These are phyloP conservation scores for Trypanosoma boissoni DNA, from an alignment of 208 protist species.

Conservation along the genomic window DNA sequence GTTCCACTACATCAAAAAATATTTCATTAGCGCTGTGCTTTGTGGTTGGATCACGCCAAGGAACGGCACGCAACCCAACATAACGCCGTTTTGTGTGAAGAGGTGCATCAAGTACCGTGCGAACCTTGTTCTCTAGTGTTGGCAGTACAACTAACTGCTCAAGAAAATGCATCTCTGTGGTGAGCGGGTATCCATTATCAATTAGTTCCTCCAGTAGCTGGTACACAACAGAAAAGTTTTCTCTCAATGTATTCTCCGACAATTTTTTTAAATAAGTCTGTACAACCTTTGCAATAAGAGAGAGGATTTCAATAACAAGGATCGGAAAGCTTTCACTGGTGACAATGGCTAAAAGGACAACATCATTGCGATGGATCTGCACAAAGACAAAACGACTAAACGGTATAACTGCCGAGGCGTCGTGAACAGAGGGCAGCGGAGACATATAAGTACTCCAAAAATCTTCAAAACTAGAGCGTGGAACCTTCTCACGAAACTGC, in stretches of 20 bases:
- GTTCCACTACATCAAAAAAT: conserved; percentile 92
- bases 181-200: conserved; percentile 91
- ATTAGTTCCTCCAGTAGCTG: conserved; percentile 91
- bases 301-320: conserved; percentile 74
- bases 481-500: conserved; percentile 71
- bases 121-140: conserved; percentile 80
- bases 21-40: conserved; percentile 85
- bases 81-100: conserved; percentile 15
- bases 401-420: conserved; percentile 52
- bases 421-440: conserved; percentile 24
- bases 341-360: conserved; percentile 69
- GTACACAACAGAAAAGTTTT: conserved; percentile 91
- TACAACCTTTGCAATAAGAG: conserved; percentile 56
- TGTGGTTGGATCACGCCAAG: conserved; percentile 79
- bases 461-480: conserved; percentile 58
- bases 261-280: conserved; percentile 77
- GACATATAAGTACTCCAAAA: conserved; percentile 75
- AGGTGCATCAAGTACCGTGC: conserved; percentile 55
- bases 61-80: conserved; percentile 27
- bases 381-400: conserved; percentile 66
- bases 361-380: conserved; percentile 64
- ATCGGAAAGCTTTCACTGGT: conserved; percentile 68
- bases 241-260: conserved; percentile 71
- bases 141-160: conserved; percentile 87
- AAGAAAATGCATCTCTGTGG: conserved; percentile 75